phyloP scores from a whole-genome alignment of 2,329 filamentous ascomycete species.

The Fulvia fulva region DNA sequence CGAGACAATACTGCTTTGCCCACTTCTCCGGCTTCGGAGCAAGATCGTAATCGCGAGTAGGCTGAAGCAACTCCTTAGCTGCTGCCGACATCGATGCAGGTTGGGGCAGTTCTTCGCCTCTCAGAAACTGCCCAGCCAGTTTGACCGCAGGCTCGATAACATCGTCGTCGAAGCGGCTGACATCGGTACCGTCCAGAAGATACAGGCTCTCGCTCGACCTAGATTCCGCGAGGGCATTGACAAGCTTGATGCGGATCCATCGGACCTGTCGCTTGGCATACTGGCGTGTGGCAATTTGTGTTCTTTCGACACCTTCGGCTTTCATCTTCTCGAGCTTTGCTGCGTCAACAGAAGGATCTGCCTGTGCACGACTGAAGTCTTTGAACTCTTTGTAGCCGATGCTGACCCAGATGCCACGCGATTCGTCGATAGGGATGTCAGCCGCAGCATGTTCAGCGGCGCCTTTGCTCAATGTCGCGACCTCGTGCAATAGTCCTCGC shows the following conservation, averaged over 20 bases:
- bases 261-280: constrained; percentile 81
- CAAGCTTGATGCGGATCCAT: constrained; percentile 82
- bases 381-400: constrained; percentile 94
- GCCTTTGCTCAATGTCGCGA: constrained; percentile 50
- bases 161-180: constrained; percentile 56
- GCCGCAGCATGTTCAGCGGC: constrained; percentile 37
- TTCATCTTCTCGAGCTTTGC: constrained; percentile 54
- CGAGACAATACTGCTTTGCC: constrained; percentile 60
- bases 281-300: constrained; percentile 77
- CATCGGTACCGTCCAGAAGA: constrained; percentile 74
- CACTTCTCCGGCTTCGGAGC: constrained; percentile 43
- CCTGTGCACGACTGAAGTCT: constrained; percentile 54
- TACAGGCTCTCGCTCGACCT: constrained; percentile 57
- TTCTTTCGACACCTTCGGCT: constrained; percentile 62
- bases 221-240: constrained; percentile 59
- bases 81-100: constrained; percentile 54
- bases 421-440: constrained; percentile 62
- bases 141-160: constrained; percentile 63
- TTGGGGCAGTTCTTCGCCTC: constrained; percentile 50
- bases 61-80: constrained; percentile 55
- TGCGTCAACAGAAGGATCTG: constrained; percentile 26
- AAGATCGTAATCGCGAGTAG: constrained; percentile 50
- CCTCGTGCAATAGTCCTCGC: constrained; percentile 61
- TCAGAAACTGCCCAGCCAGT: constrained; percentile 62
- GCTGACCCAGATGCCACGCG: constrained; percentile 88